A percentile compares a stretch with the other conserved stretches of the same genome.
These are phyloP conservation scores for Poa pratensis DNA, from an alignment of 176 grass and related monocot genomes.

Conservation along the genomic window DNA sequence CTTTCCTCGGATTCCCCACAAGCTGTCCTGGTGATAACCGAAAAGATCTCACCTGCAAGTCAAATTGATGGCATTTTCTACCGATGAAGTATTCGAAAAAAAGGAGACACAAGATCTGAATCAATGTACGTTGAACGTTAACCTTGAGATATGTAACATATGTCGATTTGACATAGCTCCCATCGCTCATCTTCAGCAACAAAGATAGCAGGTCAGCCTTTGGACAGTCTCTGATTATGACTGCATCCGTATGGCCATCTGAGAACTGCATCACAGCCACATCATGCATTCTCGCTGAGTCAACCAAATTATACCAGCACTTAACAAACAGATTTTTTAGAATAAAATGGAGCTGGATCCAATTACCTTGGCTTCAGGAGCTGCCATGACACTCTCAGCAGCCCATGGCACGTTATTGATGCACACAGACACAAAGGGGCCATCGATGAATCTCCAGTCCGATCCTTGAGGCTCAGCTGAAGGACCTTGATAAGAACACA, in stretches of 20 bases:
- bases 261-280: slow-evolving; percentile 64
- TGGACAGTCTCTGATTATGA: slow-evolving; percentile 68
- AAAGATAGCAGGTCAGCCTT: slow-evolving; percentile 62
- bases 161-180: slow-evolving; percentile 76
- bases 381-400: slow-evolving; percentile 60
- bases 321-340: not conserved
- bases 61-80: not conserved
- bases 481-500: too few relatives aligned
- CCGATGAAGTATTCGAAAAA: not conserved
- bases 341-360: not conserved
- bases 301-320: not conserved
- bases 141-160: slow-evolving; percentile 81
- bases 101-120: not conserved
- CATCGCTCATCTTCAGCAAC: slow-evolving; percentile 68
- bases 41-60: slow-evolving; percentile 63
- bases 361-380: slow-evolving; percentile 74
- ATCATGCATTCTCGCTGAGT: not conserved
- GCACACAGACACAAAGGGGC: slow-evolving; percentile 79
- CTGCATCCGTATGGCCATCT: slow-evolving; percentile 79
- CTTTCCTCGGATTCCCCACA: too few relatives aligned
- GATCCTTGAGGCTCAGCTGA: too few relatives aligned
- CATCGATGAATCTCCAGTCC: too few relatives aligned
- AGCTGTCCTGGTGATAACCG: slow-evolving; percentile 53
- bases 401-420: slow-evolving; percentile 78
- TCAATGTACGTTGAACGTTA: not conserved